Percentiles rank a stretch among this genome's conserved stretches.
These are phyloP conservation scores for Babesia caballi DNA, from an alignment of 169 alveolate genomes.

Conservation along the genomic window DNA sequence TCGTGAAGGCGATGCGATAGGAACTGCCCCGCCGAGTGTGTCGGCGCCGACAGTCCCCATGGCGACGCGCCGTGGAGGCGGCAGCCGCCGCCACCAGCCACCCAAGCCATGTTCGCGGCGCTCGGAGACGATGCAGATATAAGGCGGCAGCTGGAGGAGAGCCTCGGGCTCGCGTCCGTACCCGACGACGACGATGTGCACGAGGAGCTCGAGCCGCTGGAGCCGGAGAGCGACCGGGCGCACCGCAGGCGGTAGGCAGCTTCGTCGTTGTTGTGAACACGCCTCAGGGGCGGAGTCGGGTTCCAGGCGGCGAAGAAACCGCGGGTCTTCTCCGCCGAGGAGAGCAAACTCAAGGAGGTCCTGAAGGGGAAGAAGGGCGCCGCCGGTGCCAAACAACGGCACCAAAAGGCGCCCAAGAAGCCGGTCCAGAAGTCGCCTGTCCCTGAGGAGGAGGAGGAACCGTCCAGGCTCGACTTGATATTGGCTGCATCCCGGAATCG, in stretches of 20 bases:
- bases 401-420: conserved; percentile 13
- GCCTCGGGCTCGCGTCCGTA: conserved; percentile 16
- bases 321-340: conserved; percentile 44
- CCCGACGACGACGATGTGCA: conserved; percentile 6
- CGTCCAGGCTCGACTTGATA: conserved; percentile 9
- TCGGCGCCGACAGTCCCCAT: conserved; percentile 4
- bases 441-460: conserved; percentile 24
- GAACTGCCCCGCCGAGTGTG: background rate
- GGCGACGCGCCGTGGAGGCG: background rate
- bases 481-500: background rate
- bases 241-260: background rate
- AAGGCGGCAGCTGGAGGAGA: conserved; percentile 22
- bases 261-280: background rate
- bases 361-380: conserved; percentile 43
- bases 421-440: conserved; percentile 1
- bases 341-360: conserved; percentile 44
- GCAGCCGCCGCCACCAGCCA: background rate
- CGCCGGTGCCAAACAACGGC: conserved; percentile 33
- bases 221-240: background rate
- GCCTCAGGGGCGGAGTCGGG: conserved; percentile 16
- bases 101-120: conserved; percentile 21
- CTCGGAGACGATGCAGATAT: conserved; percentile 15
- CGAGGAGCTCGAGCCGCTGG: conserved; percentile 16
- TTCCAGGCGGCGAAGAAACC: conserved; percentile 2
- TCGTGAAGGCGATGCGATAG: conserved; percentile 9